A percentile compares a stretch with the other conserved stretches of the same genome.
phyloP scores from a whole-genome alignment of 139 green algal genomes.

The Astrephomene gubernaculifera region DNA sequence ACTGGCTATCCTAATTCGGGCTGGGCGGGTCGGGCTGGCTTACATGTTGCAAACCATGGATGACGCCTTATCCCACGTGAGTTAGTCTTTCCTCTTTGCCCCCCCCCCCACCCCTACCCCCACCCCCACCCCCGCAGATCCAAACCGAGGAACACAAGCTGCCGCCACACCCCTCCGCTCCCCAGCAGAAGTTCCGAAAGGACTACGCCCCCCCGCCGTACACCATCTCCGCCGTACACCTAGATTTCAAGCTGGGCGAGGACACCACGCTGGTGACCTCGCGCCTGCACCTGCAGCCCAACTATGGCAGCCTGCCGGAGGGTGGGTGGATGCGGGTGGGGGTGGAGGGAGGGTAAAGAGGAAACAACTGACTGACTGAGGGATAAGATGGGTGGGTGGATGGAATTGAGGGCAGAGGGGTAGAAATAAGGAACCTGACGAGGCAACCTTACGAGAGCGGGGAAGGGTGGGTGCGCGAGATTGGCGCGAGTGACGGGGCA shows the following conservation, averaged over 20 bases:
- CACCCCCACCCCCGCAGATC: constrained; percentile 16
- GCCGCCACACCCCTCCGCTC: constrained; percentile 14
- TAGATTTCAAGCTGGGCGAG: constrained; percentile 86
- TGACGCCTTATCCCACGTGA: not conserved
- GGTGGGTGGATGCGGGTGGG: constrained; percentile 4
- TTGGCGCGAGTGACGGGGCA: no score
- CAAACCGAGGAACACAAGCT: constrained; percentile 39
- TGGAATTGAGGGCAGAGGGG: not conserved
- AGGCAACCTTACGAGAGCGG: no score
- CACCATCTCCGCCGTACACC: constrained; percentile 74
- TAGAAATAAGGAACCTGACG: no score
- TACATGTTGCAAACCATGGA: not conserved
- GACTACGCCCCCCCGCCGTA: constrained; percentile 87
- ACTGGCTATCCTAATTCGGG: not conserved
- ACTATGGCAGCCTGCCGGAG: constrained; percentile 50
- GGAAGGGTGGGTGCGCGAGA: no score
- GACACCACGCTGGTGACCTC: constrained; percentile 79
- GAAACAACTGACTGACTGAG: no score
- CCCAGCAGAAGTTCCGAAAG: constrained; percentile 65
- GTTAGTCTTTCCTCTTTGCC: not conserved
- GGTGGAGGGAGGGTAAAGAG: no score
- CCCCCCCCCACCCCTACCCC: not conserved
- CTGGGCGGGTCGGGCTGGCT: not conserved
- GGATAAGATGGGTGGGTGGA: not conserved
- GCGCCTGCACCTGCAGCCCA: constrained; percentile 62